A percentile compares a stretch with the other conserved stretches of the same genome.
Conservation (phyloP, 306 rosid genomes). For the Chamaecrista fasciculata region DNA sequence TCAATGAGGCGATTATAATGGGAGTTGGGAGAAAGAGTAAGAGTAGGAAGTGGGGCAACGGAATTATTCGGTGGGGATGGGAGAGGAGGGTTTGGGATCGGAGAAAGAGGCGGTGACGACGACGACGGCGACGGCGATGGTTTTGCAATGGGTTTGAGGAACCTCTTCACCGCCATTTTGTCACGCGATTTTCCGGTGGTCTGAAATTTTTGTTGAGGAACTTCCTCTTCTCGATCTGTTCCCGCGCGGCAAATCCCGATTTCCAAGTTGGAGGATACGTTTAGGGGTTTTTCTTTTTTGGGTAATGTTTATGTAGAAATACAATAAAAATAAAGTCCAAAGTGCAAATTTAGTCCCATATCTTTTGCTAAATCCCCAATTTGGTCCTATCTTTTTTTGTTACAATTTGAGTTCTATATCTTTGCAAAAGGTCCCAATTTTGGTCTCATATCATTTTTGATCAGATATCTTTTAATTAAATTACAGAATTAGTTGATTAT, state of each 20-base stretch:
- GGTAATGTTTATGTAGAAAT: too few species aligned
- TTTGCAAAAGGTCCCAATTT: too few species aligned
- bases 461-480: too few species aligned
- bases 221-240: neutral
- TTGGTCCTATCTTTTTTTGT: too few species aligned
- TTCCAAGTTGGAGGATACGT: neutral
- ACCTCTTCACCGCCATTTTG: constrained; percentile 43
- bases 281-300: too few species aligned
- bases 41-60: constrained; percentile 38
- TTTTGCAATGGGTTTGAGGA: constrained; percentile 39
- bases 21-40: constrained; percentile 44
- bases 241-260: neutral
- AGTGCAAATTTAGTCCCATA: too few species aligned
- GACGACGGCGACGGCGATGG: constrained; percentile 17
- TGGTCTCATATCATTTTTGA: too few species aligned
- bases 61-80: constrained; percentile 42
- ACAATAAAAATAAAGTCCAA: too few species aligned
- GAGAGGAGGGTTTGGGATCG: constrained; percentile 58
- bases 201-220: neutral
- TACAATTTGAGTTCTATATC: too few species aligned
- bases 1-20: constrained; percentile 52
- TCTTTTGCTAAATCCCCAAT: too few species aligned
- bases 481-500: too few species aligned
- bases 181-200: neutral
- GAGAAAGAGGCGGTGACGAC: constrained; percentile 28